Evolutionary conservation across 23 red algal species (phyloP).

Genomic region (Pyropia yezoensis): DNA sequence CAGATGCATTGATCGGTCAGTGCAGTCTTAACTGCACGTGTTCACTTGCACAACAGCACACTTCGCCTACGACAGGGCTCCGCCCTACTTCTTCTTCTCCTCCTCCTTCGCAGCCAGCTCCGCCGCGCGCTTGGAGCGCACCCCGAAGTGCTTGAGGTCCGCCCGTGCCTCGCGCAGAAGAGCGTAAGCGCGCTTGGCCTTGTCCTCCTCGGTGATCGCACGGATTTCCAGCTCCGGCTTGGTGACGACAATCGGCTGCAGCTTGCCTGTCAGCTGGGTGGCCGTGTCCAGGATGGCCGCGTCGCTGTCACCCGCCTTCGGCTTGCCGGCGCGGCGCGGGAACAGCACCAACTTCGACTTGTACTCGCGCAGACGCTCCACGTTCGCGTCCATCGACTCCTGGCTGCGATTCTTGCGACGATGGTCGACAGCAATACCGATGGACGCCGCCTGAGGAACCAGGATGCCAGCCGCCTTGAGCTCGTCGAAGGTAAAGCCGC

Average conservation of each 20-base stretch:
- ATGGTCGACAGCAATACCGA: slow-evolving; percentile 95
- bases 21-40: too few species aligned
- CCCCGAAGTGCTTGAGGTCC: slow-evolving; percentile 41
- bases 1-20: too few species aligned
- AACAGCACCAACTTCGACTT: slow-evolving; percentile 91
- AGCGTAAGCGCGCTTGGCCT: slow-evolving; percentile 42
- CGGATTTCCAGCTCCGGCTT: slow-evolving; percentile 27
- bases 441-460: slow-evolving; percentile 49
- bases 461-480: slow-evolving; percentile 82
- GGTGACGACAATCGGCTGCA: slow-evolving; percentile 59
- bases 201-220: slow-evolving; percentile 83
- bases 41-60: too few species aligned
- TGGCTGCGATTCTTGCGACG: slow-evolving; percentile 77
- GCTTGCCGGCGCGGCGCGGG: slow-evolving; percentile 67
- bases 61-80: too few species aligned
- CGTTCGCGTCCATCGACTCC: slow-evolving; percentile 80
- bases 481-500: slow-evolving; percentile 96
- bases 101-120: slow-evolving; percentile 57
- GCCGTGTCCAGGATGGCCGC: slow-evolving; percentile 53
- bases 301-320: slow-evolving; percentile 72
- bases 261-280: slow-evolving; percentile 43
- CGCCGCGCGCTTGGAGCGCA: slow-evolving; percentile 67
- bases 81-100: slow-evolving; percentile 55
- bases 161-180: slow-evolving; percentile 65
- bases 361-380: slow-evolving; percentile 96